Percentiles rank a stretch among this genome's conserved stretches.
Conservation (phyloP, 2,329 filamentous ascomycete species). For the Sclerotinia glacialis region DNA sequence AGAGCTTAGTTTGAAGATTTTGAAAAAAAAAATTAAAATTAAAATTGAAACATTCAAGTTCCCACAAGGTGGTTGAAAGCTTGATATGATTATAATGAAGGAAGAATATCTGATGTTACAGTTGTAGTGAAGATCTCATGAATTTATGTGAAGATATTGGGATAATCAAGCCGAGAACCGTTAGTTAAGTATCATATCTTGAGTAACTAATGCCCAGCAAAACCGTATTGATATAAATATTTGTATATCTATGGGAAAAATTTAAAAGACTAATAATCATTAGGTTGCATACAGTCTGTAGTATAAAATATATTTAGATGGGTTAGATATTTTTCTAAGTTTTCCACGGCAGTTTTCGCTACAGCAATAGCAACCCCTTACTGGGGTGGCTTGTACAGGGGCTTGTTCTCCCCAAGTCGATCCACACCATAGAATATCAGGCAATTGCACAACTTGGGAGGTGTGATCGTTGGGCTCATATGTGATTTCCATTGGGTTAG, state of each 20-base stretch:
- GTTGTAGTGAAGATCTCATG: accelerated
- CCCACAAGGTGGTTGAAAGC: background rate
- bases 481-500: background rate
- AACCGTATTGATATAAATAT: background rate
- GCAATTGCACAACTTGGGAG: background rate
- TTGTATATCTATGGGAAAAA: too few relatives aligned
- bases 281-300: background rate
- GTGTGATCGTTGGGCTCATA: background rate
- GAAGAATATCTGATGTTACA: too few relatives aligned
- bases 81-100: accelerated
- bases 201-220: background rate
- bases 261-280: background rate
- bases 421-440: background rate
- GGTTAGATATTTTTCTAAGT: too few relatives aligned
- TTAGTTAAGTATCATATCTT: background rate
- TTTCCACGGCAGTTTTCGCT: background rate
- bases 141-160: too few relatives aligned
- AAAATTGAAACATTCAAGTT: background rate
- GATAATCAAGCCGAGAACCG: background rate
- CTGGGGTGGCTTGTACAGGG: background rate
- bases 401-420: too few relatives aligned
- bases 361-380: background rate
- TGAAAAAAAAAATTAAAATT: background rate
- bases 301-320: background rate
- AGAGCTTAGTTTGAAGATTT: too few relatives aligned